Evolutionary conservation across 1,284 basidiomycete genomes (phyloP).

Genomic region (Ganoderma resinaceum): DNA sequence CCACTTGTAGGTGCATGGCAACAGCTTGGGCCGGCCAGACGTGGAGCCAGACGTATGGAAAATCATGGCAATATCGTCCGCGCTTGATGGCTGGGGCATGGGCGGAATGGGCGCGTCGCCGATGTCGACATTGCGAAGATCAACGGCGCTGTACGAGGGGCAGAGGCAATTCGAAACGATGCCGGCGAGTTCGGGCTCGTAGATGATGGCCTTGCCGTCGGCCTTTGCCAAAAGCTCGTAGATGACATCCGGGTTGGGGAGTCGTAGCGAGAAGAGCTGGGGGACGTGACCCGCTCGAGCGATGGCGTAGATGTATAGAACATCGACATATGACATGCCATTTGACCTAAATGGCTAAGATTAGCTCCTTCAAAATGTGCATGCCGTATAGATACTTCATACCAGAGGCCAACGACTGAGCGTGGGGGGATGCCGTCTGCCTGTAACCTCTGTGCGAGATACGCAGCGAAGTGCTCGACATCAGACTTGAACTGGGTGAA

Average conservation of each 20-base stretch:
- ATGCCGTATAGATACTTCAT: slow-evolving; percentile 12
- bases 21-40: slow-evolving; percentile 74
- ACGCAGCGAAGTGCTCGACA: slow-evolving; percentile 57
- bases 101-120: slow-evolving; percentile 30
- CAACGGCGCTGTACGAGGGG: slow-evolving; percentile 50
- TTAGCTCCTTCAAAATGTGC: background rate
- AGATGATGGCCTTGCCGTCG: slow-evolving; percentile 63
- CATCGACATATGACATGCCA: slow-evolving; percentile 70
- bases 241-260: slow-evolving; percentile 71
- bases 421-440: slow-evolving; percentile 51
- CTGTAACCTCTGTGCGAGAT: slow-evolving; percentile 57
- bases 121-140: slow-evolving; percentile 44
- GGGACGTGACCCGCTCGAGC: slow-evolving; percentile 75
- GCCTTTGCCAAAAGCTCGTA: slow-evolving; percentile 66
- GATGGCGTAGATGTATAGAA: slow-evolving; percentile 72
- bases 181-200: slow-evolving; percentile 54
- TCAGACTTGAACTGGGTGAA: slow-evolving; percentile 59
- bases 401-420: slow-evolving; percentile 76
- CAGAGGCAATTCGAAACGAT: slow-evolving; percentile 52
- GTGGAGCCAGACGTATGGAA: slow-evolving; percentile 81
- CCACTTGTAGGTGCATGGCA: slow-evolving; percentile 71
- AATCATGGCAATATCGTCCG: slow-evolving; percentile 56
- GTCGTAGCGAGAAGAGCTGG: slow-evolving; percentile 72
- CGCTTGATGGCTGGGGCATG: slow-evolving; percentile 36
- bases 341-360: slow-evolving; percentile 54